Base-by-base conservation (phyloP, 2,329 filamentous ascomycete genomes). In the Fusarium sp. region DNA sequence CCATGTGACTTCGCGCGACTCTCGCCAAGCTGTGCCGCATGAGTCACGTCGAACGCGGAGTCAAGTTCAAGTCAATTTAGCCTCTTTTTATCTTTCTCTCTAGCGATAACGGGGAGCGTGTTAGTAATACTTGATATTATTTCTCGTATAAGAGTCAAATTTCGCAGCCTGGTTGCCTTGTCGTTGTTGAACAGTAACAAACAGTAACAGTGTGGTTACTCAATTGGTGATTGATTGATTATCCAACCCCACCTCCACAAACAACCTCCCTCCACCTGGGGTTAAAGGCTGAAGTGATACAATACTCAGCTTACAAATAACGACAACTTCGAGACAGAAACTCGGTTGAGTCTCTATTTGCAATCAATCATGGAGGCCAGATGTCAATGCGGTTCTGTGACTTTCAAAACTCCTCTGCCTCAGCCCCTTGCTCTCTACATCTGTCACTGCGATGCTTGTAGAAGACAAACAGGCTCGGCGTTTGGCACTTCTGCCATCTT, bases 401-500 rank as follows among this genome's bases (percentile, higher is more conserved):
- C 76, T 40, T 92, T 92, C 82, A 86, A 82, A 66, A 91, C 89
- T 30, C 89, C 90, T 2, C 79, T 86, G 1, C 78, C 83, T 5
- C 82, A 85, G 60, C 90, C 90, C 1, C 79, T 91, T 45, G 86
- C 86, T n/a, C 80, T 92, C 53, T 92, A 90, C 78, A 88, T 92
- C 75, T 93, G 90, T 80, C 91, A 92, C 80, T 93, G 91, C 78
- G 79, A 82, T 58, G 86, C 90, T 75, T 93, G 90, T 78, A 86
- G 87, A 49, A 84, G 86, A 60, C 90, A 92, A 80, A 88, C 88
- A 30, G 83, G 87, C 56, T 89, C 88, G 10, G 89, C 90, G 2
- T 92, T 90, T 78, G 90, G 90, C 28, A 87, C 89, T 32, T 90
- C 88, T 37, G 90, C 90, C 71, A 91, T 92, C 64, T 93, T 92